Evolutionary conservation across 2,329 filamentous ascomycete species (phyloP).

Genomic region (Arthrobotrys sinensis): DNA sequence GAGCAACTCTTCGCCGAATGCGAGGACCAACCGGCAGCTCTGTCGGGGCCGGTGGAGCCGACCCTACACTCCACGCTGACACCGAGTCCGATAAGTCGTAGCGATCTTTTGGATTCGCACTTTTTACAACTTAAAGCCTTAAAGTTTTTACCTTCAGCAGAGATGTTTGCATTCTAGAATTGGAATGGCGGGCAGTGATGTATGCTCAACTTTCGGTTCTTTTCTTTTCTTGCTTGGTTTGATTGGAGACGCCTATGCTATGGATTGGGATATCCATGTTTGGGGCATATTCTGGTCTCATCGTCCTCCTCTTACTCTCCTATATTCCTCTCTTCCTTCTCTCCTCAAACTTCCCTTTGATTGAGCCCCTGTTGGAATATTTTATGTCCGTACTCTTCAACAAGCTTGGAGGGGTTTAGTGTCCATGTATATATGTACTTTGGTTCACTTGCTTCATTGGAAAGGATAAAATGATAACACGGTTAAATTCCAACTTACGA

Average conservation of each 20-base stretch:
- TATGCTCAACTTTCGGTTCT: not conserved
- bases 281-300: not conserved
- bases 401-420: slow-evolving; percentile 4
- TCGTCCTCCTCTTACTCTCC: not conserved
- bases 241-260: not conserved
- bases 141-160: too few relatives aligned
- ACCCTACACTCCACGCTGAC: slow-evolving; percentile 44
- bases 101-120: not conserved
- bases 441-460: slow-evolving; percentile 17
- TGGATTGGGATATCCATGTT: slow-evolving; percentile 14
- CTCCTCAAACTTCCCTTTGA: slow-evolving; percentile 11
- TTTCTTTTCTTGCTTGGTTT: not conserved
- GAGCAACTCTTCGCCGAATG: slow-evolving; percentile 3
- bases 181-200: not conserved
- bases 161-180: too few relatives aligned
- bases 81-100: slow-evolving; percentile 54
- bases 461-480: not conserved
- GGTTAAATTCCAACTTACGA: too few relatives aligned
- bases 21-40: slow-evolving; percentile 47
- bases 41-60: slow-evolving; percentile 55
- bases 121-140: not conserved
- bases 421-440: slow-evolving; percentile 2
- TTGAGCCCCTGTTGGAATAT: slow-evolving; percentile 26
- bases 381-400: not conserved
- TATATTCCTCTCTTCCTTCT: not conserved